These are phyloP conservation scores for Dryadomyces sulphureus DNA, from an alignment of 2,329 filamentous ascomycete species.

Conservation along the genomic window DNA sequence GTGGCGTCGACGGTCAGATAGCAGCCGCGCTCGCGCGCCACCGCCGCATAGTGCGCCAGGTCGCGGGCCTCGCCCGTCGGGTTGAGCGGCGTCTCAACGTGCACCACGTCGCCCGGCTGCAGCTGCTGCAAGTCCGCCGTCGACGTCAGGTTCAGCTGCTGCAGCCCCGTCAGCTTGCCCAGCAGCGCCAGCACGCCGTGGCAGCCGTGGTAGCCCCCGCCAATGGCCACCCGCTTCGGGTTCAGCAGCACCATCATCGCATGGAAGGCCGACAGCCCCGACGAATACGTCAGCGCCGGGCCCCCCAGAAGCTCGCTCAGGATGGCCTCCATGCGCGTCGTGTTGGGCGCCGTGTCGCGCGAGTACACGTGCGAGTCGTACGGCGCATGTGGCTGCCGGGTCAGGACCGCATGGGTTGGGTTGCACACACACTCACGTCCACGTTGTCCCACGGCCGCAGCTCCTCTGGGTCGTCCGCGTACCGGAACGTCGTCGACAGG, in stretches of 20 bases:
- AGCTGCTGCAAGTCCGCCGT: conserved; percentile 37
- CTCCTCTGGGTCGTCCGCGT: conserved; percentile 52
- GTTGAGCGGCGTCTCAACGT: conserved; percentile 89
- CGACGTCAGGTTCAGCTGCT: conserved; percentile 52
- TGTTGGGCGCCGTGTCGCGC: conserved; percentile 62
- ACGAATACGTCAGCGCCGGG: conserved; percentile 62
- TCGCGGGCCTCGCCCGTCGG: conserved; percentile 70
- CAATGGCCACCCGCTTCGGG: conserved; percentile 68
- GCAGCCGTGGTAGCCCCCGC: conserved; percentile 82
- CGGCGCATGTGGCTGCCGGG: conserved; percentile 26
- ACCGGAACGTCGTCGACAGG: conserved; percentile 83
- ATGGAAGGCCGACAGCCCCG: conserved; percentile 79
- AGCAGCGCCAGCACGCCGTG: conserved; percentile 70
- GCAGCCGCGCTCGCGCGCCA: conserved; percentile 59
- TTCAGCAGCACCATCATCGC: conserved; percentile 73
- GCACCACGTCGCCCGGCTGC: conserved; percentile 65
- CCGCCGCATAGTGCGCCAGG: conserved; percentile 54
- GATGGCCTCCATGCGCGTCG: conserved; percentile 71
- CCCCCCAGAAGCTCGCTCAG: conserved; percentile 59
- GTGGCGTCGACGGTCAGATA: conserved; percentile 77
- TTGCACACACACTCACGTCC: conserved; percentile 30
- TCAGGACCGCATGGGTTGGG: background rate
- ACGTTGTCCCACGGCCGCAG: conserved; percentile 38
- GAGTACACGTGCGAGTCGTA: conserved; percentile 69
- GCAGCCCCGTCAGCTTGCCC: conserved; percentile 58